A percentile compares a stretch with the other conserved stretches of the same genome.
Evolutionary conservation across 2,329 filamentous ascomycete species (phyloP).

Genomic region (Fusarium scirpi): DNA sequence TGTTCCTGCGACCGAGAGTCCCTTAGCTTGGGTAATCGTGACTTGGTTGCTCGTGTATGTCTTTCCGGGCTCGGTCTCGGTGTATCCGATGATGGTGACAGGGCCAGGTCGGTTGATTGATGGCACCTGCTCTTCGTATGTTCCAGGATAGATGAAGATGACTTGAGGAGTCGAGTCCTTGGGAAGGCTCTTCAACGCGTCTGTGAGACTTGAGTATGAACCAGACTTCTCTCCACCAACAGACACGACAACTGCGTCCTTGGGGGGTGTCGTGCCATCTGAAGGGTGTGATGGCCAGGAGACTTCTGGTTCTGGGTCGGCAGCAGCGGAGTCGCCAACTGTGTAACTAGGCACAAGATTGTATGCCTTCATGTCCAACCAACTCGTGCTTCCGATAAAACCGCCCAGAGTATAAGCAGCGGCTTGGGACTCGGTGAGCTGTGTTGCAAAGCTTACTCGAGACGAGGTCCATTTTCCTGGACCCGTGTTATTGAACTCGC

Average conservation of each 20-base stretch:
- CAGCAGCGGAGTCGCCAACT: conserved; percentile 8
- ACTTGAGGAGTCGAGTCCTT: conserved; percentile 54
- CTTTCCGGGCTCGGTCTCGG: conserved; percentile 54
- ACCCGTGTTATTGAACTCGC: conserved; percentile 70
- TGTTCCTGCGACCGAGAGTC: conserved; percentile 36
- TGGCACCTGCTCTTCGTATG: conserved; percentile 57
- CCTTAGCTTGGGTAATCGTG: conserved; percentile 54
- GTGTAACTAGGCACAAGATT: conserved; percentile 41
- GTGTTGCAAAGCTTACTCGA: conserved; percentile 39
- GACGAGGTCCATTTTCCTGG: conserved; percentile 41
- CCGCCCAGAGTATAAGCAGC: conserved; percentile 29
- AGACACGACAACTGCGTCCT: conserved; percentile 57
- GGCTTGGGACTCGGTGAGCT: conserved; percentile 37
- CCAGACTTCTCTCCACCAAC: conserved; percentile 40
- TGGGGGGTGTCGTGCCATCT: conserved; percentile 56
- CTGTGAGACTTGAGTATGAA: conserved; percentile 48
- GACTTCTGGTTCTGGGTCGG: conserved; percentile 14
- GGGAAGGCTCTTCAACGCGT: conserved; percentile 49
- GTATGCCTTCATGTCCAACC: conserved; percentile 44
- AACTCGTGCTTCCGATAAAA: conserved; percentile 41
- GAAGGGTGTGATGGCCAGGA: conserved; percentile 49
- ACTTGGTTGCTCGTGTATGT: conserved; percentile 68
- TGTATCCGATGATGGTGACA: conserved; percentile 59
- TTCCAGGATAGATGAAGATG: conserved; percentile 58
- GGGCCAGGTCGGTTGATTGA: conserved; percentile 54